These are phyloP conservation scores for Alliaria petiolata DNA, from an alignment of 345 rosid genomes.

Conservation along the genomic window DNA sequence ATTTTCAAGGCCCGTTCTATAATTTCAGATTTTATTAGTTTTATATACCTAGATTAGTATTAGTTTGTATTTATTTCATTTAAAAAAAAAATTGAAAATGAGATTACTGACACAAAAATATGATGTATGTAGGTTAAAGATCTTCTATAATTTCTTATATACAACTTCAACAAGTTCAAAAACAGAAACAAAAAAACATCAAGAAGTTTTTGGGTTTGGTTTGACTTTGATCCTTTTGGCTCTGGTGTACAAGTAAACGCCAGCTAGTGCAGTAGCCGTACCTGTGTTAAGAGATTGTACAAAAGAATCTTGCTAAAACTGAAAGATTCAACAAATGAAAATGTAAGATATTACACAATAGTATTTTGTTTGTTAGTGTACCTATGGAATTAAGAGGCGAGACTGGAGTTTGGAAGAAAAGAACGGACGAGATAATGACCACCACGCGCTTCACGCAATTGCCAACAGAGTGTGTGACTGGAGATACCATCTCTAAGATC, in stretches of 20 bases:
- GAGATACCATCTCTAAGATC: constrained; percentile 75
- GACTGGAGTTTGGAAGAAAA: constrained; percentile 66
- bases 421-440: constrained; percentile 63
- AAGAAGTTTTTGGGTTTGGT: constrained; percentile 33
- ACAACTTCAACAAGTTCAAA: not conserved
- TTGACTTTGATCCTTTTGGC: constrained; percentile 46
- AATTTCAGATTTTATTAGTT: not conserved
- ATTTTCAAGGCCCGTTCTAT: not conserved
- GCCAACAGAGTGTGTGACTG: constrained; percentile 85
- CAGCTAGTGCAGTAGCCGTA: constrained; percentile 69
- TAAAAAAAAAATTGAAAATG: too few species aligned
- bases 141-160: not conserved
- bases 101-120: too few species aligned
- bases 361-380: constrained; percentile 5
- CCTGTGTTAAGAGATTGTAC: constrained; percentile 36
- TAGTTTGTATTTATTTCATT: too few species aligned
- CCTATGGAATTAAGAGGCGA: constrained; percentile 64
- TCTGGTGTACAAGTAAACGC: constrained; percentile 70
- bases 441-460: constrained; percentile 82
- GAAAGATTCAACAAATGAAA: not conserved
- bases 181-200: not conserved
- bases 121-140: too few species aligned
- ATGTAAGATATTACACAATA: not conserved
- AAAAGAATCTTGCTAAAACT: not conserved
- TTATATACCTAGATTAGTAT: too few species aligned